Evolutionary conservation across 768 basidiomycete species (phyloP), one percentile per base, ranked within the genome.

Genomic region (Trametes punicea): DNA sequence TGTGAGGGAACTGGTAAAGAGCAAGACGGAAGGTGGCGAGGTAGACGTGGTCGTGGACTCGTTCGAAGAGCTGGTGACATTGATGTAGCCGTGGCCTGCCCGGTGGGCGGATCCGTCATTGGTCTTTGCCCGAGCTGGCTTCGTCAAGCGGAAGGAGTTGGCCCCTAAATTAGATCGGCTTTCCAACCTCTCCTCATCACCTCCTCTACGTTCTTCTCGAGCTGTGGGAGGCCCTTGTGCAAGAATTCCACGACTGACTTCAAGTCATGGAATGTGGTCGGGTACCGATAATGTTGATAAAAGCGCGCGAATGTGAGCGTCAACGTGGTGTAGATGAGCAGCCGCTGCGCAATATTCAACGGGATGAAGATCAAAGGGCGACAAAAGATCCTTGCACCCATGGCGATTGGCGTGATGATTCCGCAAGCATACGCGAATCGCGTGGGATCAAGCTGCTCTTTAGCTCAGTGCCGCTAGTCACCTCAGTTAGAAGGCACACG

Each of bases 1-100:
- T 4, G 45, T 61, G 0, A 63, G 61, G 25, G 65, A 64, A 2
- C 60, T 55, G 16, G 70, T 80, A 26, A 78, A 75, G 59, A 70
- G 61, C 36, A 83, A 81, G 64, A 63, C 59, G 1, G 76, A 84
- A 0, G 83, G 82, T 0, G 86, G 84, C 0, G 78, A 79, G 30
- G 78, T 86, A 0, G 85, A 88, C 63, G 55, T 80, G 34, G 74
- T 85, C 0, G 78, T 84, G 0, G 65, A 75, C 31, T 77, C 77
- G 7, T 77, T 87, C 44, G 55, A 64, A 5, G 81, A 85, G 54
- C 64, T 85, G n/a, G 81, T 76, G 4, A 25, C 25, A 21, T 52
- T 70, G 29, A 59, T 63, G 3, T 39, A 54, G 51, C 9, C 45
- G 23, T 26, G 1, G 25, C 8, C 4, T 38, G 9, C 18, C 8